phyloP scores from a whole-genome alignment of 768 basidiomycete species.

The Auricularia sp. region DNA sequence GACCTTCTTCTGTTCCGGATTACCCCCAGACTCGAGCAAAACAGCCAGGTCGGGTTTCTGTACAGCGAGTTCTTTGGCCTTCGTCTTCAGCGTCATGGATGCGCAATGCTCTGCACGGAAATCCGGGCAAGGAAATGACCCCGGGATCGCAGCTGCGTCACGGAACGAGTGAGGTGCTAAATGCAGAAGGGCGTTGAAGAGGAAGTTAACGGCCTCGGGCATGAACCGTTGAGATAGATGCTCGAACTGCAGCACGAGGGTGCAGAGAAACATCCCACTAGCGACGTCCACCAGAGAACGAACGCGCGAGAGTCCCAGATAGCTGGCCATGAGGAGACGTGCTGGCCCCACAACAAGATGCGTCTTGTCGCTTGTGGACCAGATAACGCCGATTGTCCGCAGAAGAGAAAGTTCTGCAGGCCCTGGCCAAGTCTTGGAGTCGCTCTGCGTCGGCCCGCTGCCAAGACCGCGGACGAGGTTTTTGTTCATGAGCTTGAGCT shows the following conservation, averaged over 20 bases:
- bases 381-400: constrained; percentile 68
- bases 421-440: constrained; percentile 83
- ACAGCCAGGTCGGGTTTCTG: constrained; percentile 38
- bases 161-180: constrained; percentile 57
- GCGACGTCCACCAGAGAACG: constrained; percentile 65
- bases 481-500: constrained; percentile 86
- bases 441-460: constrained; percentile 45
- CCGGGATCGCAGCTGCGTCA: constrained; percentile 43
- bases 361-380: constrained; percentile 92
- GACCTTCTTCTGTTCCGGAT: constrained; percentile 56
- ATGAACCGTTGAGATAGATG: constrained; percentile 72
- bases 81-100: constrained; percentile 32
- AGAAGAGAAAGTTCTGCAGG: constrained; percentile 72
- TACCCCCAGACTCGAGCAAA: constrained; percentile 27
- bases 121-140: constrained; percentile 63
- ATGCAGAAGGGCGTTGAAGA: constrained; percentile 58
- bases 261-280: constrained; percentile 83
- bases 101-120: constrained; percentile 42
- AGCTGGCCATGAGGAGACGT: constrained; percentile 81
- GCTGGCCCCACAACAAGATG: constrained; percentile 84
- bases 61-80: constrained; percentile 30
- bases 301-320: constrained; percentile 76
- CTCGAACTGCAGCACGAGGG: constrained; percentile 79
- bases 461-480: constrained; percentile 80
- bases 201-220: constrained; percentile 83